Evolutionary conservation across 1,284 basidiomycete genomes (phyloP).

Genomic region (Cutaneotrichosporon dermatis): DNA sequence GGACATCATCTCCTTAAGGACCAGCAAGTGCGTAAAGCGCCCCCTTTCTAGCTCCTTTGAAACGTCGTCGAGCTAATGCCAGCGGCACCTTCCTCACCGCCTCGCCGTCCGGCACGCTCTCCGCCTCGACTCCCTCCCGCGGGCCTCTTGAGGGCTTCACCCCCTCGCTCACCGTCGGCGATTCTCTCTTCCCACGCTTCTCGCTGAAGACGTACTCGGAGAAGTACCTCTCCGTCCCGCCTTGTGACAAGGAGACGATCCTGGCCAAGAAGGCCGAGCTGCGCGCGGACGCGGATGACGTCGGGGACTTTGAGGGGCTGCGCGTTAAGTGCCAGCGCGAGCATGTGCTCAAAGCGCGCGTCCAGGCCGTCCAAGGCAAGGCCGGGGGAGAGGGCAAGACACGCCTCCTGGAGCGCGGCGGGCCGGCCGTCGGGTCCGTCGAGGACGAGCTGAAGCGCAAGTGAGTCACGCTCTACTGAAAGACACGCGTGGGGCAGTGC

Average conservation of each 20-base stretch:
- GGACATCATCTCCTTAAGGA: slow-evolving; percentile 49
- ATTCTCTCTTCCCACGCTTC: slow-evolving; percentile 29
- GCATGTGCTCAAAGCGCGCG: slow-evolving; percentile 75
- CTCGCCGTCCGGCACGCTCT: slow-evolving; percentile 39
- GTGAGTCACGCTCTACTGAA: slow-evolving; percentile 32
- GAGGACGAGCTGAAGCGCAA: slow-evolving; percentile 49
- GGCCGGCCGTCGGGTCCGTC: slow-evolving; percentile 46
- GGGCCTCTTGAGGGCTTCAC: slow-evolving; percentile 48
- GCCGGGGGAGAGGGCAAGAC: slow-evolving; percentile 50
- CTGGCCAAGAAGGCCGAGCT: slow-evolving; percentile 56
- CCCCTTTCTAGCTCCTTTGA: not conserved
- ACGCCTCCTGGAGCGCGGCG: slow-evolving; percentile 56
- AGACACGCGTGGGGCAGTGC: not conserved
- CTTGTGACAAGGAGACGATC: slow-evolving; percentile 11
- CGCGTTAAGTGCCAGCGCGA: slow-evolving; percentile 86
- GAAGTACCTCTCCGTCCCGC: slow-evolving; percentile 39
- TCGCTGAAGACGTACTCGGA: slow-evolving; percentile 30
- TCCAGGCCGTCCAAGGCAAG: slow-evolving; percentile 5
- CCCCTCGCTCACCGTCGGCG: slow-evolving; percentile 20
- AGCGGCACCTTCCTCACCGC: slow-evolving; percentile 49
- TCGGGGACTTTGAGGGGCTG: slow-evolving; percentile 73
- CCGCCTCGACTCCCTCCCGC: slow-evolving; percentile 43
- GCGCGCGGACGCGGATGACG: slow-evolving; percentile 79
- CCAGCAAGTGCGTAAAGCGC: slow-evolving; percentile 36
- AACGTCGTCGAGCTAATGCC: not conserved